Evolutionary conservation across 2,329 filamentous ascomycete species (phyloP), one percentile per base, ranked within the genome.

Genomic region (Ceratocystis colombiana): DNA sequence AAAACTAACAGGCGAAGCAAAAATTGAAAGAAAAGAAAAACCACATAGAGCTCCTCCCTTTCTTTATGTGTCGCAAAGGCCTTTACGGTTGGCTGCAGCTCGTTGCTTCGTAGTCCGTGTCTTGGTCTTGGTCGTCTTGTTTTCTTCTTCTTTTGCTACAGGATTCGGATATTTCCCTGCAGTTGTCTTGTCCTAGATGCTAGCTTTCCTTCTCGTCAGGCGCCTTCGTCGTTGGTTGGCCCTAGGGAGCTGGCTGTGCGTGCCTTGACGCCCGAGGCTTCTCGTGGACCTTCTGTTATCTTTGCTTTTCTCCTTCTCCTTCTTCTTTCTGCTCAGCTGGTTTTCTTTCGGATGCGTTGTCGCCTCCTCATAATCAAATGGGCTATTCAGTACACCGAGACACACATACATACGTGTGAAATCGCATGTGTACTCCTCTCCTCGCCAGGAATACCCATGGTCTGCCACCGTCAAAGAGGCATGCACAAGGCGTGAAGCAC

Each of bases 81-180:
- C 12, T 20, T 17, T 33, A 28, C 30, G 22, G 53, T 10, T 30
- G 22, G 53, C 22, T n/a, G 53, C 17, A 57, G 28, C 48, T 50
- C 8, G 22, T 8, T 57, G 22, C 25, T n/a, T 57, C 53, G 22
- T 30, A 57, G 22, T 57, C 53, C 22, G 50, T 57, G 53, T 57
- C 53, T 57, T 57, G 25, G 25, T 10, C 53, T 28, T 15, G 53
- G 53, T 10, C 53, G 15, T 15, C 10, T 33, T 57, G 15, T 57
- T 57, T 57, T 57, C 28, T 57, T 28, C 28, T 28, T 30, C 53
- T 30, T 57, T 33, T 57, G 22, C 12, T 30, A 28, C 12, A 22
- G 53, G 22, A 28, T 30, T 57, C 53, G 53, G 22, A 57, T 57
- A n/a, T 30, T 57, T 33, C 53, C 53, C 28, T 57, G 53, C 53